A percentile compares a stretch with the other conserved stretches of the same genome.
phyloP scores from a whole-genome alignment of 805 yeast genomes.

The Lachancea thermotolerans region DNA sequence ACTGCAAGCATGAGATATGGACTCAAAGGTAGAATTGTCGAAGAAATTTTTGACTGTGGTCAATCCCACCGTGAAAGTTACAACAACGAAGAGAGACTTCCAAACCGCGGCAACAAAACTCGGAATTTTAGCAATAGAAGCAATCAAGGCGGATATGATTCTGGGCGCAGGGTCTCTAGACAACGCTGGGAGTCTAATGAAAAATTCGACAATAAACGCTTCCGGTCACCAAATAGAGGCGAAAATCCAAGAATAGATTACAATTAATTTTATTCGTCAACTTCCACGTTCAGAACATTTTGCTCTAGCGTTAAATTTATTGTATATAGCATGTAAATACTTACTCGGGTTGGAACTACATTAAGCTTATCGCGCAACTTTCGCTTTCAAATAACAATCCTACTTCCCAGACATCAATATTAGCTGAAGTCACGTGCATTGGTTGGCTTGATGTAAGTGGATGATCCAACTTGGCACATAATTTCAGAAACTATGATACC shows the following conservation, averaged over 20 bases:
- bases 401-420: no score
- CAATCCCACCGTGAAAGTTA: not conserved
- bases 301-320: not conserved
- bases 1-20: slow-evolving; percentile 19
- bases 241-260: slow-evolving; percentile 4
- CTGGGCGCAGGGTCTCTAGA: not conserved
- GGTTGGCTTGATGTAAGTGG: no score
- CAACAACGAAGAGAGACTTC: not conserved
- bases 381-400: no score
- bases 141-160: not conserved
- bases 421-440: no score
- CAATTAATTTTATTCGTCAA: not conserved
- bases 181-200: slow-evolving; percentile 4
- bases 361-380: not conserved
- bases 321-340: slow-evolving; percentile 7
- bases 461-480: not conserved
- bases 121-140: slow-evolving; percentile 2
- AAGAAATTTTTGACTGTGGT: slow-evolving; percentile 20
- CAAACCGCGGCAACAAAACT: not conserved
- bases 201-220: not conserved
- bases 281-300: no score
- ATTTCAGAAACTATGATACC: not conserved
- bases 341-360: not conserved
- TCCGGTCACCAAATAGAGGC: not conserved
- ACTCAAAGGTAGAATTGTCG: slow-evolving; percentile 15